These are phyloP conservation scores for Ceratobasidium sp. DNA, from an alignment of 1,284 basidiomycete species.

Conservation along the genomic window DNA sequence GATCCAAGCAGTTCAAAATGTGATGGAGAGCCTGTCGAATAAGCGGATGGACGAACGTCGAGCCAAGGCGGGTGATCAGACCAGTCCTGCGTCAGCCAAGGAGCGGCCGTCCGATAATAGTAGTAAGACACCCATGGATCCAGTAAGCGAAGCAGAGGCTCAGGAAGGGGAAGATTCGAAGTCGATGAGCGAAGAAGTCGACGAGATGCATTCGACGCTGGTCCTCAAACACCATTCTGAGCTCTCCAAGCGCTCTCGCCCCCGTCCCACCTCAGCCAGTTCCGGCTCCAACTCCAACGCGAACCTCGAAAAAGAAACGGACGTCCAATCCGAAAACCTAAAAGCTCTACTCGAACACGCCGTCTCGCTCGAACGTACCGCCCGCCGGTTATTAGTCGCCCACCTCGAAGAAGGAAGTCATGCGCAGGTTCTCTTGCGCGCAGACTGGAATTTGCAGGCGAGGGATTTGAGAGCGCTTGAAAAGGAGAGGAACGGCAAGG, in stretches of 20 bases:
- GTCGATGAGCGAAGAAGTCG: constrained; percentile 32
- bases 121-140: too few species aligned
- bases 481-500: constrained; percentile 19
- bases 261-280: background rate
- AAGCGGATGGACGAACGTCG: constrained; percentile 38
- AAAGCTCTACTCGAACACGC: constrained; percentile 47
- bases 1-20: constrained; percentile 59
- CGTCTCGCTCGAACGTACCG: constrained; percentile 47
- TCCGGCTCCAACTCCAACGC: background rate
- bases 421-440: constrained; percentile 51
- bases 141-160: background rate
- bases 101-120: constrained; percentile 16
- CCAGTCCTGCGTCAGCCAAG: constrained; percentile 43
- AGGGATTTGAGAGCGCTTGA: constrained; percentile 50
- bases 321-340: constrained; percentile 35
- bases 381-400: constrained; percentile 47
- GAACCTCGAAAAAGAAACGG: constrained; percentile 17
- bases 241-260: too few species aligned
- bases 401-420: constrained; percentile 48
- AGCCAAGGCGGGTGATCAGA: constrained; percentile 4
- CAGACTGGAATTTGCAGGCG: constrained; percentile 54
- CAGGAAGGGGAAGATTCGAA: constrained; percentile 14
- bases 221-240: constrained; percentile 4
- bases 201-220: constrained; percentile 41
- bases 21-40: constrained; percentile 52